These are phyloP conservation scores for Teratosphaeria nubilosa DNA, from an alignment of 2,329 filamentous ascomycete genomes.

Conservation along the genomic window DNA sequence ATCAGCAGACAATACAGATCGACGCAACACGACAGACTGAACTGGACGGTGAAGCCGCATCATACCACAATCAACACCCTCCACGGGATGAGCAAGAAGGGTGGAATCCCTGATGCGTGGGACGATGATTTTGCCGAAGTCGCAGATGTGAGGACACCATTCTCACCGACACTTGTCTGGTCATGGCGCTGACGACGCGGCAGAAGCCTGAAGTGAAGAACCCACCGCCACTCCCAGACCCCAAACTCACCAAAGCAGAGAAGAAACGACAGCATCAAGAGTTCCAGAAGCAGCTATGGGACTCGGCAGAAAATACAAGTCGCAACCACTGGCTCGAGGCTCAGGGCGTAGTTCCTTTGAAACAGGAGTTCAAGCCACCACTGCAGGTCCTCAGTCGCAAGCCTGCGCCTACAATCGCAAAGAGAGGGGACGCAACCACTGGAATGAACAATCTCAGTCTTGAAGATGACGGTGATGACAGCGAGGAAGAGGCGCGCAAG, in stretches of 20 bases:
- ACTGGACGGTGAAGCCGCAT: neutral
- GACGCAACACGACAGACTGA: neutral
- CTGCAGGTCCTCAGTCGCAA: conserved; percentile 81
- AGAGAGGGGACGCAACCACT: conserved; percentile 40
- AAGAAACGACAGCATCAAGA: conserved; percentile 71
- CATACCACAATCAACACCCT: neutral
- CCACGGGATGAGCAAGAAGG: conserved; percentile 34
- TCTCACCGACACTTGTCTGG: neutral
- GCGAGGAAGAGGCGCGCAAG: conserved; percentile 51
- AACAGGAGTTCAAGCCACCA: conserved; percentile 63
- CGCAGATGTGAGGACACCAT: conserved; percentile 50
- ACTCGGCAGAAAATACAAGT: conserved; percentile 73
- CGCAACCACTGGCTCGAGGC: conserved; percentile 67
- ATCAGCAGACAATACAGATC: neutral
- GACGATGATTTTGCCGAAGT: conserved; percentile 81
- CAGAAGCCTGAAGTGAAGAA: conserved; percentile 28
- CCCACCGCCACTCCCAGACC: conserved; percentile 26
- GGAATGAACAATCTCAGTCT: conserved; percentile 37
- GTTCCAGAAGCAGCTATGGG: conserved; percentile 77
- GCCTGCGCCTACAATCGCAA: conserved; percentile 52
- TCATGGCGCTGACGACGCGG: conserved; percentile 4
- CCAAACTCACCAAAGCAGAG: conserved; percentile 61
- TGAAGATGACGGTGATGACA: conserved; percentile 49
- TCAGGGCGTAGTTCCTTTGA: conserved; percentile 51
- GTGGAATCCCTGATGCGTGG: conserved; percentile 65